These are phyloP conservation scores for Trichopus zeylanicus DNA, from an alignment of 116 monocot genomes.

Conservation along the genomic window DNA sequence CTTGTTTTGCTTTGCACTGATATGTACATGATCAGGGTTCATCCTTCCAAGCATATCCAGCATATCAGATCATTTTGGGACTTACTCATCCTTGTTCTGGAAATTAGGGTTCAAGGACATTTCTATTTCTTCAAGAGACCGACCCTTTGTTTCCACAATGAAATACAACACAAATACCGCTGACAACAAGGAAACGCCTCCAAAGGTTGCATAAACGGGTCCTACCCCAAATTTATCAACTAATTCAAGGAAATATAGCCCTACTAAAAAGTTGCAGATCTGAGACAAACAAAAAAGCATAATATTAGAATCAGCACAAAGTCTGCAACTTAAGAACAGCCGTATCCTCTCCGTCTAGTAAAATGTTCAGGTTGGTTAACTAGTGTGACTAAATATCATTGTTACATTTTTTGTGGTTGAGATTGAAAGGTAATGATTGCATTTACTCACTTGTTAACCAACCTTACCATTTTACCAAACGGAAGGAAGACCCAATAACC, in stretches of 20 bases:
- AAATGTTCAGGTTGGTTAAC: no score
- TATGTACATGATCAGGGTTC: no score
- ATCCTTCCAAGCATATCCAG: no score
- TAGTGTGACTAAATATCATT: no score
- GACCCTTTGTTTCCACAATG: conserved; percentile 82
- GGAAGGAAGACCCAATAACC: no score
- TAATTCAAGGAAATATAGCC: conserved; percentile 69
- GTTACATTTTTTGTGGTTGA: no score
- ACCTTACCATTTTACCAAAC: no score
- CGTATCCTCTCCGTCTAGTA: no score
- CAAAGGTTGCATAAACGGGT: conserved; percentile 73
- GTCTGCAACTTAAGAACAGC: not conserved
- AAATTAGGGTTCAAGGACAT: conserved; percentile 29
- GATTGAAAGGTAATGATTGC: no score
- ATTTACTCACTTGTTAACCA: no score
- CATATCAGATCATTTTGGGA: no score
- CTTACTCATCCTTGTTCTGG: conserved; percentile 3
- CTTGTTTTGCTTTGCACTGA: no score
- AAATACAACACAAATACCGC: conserved; percentile 55
- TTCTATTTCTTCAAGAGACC: conserved; percentile 89
- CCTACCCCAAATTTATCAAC: conserved; percentile 67
- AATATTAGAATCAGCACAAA: not conserved
- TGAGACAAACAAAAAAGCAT: conserved; percentile 6
- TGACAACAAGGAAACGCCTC: conserved; percentile 59
- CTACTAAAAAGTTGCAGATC: conserved; percentile 82